Conservation (phyloP, 2,329 filamentous ascomycete genomes). For the Cercospora sp. region DNA sequence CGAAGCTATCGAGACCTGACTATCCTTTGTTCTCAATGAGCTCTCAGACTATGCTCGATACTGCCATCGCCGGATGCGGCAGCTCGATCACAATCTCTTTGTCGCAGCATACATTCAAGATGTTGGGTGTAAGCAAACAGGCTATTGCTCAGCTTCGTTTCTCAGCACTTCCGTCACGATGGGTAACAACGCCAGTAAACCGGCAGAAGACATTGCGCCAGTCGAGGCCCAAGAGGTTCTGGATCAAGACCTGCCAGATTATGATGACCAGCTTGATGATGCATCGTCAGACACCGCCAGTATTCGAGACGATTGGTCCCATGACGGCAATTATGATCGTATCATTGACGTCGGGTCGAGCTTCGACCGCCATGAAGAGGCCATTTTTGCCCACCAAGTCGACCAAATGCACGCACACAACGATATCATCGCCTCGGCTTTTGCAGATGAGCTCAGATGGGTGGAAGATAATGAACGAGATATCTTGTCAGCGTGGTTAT, state of each 20-base stretch:
- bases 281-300: not conserved
- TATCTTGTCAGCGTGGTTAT: constrained; percentile 8
- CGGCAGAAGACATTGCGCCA: not conserved
- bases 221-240: not conserved
- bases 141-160: not conserved
- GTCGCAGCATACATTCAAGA: not conserved
- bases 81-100: constrained; percentile 6
- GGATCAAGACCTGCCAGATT: not conserved
- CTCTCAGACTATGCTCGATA: not conserved
- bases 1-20: not conserved
- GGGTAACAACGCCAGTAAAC: not conserved
- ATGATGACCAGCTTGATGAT: not conserved
- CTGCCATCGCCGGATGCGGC: constrained; percentile 8
- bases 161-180: not conserved
- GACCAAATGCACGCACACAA: not conserved
- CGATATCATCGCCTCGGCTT: not conserved
- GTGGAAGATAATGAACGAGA: not conserved
- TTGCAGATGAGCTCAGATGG: not conserved
- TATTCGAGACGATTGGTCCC: not conserved
- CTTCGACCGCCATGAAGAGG: not conserved
- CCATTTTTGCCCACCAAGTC: not conserved
- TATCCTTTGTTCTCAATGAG: constrained; percentile 4
- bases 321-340: not conserved
- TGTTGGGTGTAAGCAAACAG: not conserved
- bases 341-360: not conserved